A percentile compares a stretch with the other conserved stretches of the same genome.
phyloP scores from a whole-genome alignment of 768 basidiomycete genomes.

The Tricholoma saponaceum region DNA sequence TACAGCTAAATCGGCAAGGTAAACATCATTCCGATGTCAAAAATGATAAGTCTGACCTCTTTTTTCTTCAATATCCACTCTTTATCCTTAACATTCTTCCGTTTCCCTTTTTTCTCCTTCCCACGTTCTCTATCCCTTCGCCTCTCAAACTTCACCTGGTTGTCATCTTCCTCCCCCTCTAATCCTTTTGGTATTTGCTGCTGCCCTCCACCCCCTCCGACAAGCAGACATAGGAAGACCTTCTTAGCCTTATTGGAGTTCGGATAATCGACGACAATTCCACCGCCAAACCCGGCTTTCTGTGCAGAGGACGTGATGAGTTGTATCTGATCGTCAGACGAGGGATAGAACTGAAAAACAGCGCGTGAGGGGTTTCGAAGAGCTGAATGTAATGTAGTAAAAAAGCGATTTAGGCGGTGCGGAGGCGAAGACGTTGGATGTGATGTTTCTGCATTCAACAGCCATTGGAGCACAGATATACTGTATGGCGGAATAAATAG shows the following conservation, averaged over 20 bases:
- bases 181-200: conserved; percentile 74
- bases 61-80: conserved; percentile 98
- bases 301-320: conserved; percentile 92
- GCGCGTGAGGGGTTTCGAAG: conserved; percentile 84
- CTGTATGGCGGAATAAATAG: conserved; percentile 34
- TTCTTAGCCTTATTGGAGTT: conserved; percentile 96
- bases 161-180: conserved; percentile 60
- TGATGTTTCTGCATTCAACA: conserved; percentile 93
- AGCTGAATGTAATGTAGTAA: conserved; percentile 86
- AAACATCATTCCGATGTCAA: conserved; percentile 1
- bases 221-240: conserved; percentile 90
- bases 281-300: conserved; percentile 94
- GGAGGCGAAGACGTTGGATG: conserved; percentile 87
- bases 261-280: conserved; percentile 94
- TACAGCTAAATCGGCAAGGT: conserved; percentile 51
- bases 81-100: conserved; percentile 67
- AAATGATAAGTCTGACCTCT: conserved; percentile 51
- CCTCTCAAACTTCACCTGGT: conserved; percentile 68
- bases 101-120: conserved; percentile 59
- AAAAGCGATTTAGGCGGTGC: conserved; percentile 82
- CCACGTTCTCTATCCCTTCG: conserved; percentile 65
- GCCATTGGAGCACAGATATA: conserved; percentile 98
- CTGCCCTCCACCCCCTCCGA: conserved; percentile 68
- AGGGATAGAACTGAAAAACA: conserved; percentile 93
- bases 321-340: conserved; percentile 94